These are phyloP conservation scores for Termitomyces eurrhizus DNA, from an alignment of 768 basidiomycete species.

Conservation along the genomic window DNA sequence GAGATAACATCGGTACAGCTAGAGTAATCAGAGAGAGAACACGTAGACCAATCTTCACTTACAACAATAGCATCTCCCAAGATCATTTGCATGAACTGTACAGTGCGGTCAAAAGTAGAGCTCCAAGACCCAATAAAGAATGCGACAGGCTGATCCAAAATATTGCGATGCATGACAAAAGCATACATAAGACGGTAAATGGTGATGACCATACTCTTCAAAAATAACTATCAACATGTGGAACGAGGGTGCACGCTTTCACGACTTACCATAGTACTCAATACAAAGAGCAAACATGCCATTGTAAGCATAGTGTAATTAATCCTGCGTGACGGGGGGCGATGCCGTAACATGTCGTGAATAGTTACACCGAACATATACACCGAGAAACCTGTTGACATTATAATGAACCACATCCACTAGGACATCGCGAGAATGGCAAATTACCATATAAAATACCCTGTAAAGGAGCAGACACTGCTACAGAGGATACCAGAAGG, in stretches of 20 bases:
- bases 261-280: background rate
- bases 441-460: background rate
- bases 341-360: background rate
- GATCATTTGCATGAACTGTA: background rate
- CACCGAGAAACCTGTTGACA: background rate
- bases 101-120: background rate
- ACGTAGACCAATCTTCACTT: background rate
- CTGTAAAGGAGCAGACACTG: background rate
- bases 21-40: background rate
- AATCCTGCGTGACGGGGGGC: background rate
- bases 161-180: background rate
- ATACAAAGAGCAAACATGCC: background rate
- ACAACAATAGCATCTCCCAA: background rate
- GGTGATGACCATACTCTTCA: background rate
- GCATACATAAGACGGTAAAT: background rate
- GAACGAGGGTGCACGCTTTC: too few species aligned
- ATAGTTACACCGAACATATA: background rate
- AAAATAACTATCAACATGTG: background rate
- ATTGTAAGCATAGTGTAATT: background rate
- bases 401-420: background rate
- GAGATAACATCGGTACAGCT: conserved; percentile 3
- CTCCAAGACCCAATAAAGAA: background rate
- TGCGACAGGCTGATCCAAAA: background rate
- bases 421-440: background rate
- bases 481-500: background rate